Conservation (phyloP, 2,329 filamentous ascomycete species). For the Cladosporium sp. region DNA sequence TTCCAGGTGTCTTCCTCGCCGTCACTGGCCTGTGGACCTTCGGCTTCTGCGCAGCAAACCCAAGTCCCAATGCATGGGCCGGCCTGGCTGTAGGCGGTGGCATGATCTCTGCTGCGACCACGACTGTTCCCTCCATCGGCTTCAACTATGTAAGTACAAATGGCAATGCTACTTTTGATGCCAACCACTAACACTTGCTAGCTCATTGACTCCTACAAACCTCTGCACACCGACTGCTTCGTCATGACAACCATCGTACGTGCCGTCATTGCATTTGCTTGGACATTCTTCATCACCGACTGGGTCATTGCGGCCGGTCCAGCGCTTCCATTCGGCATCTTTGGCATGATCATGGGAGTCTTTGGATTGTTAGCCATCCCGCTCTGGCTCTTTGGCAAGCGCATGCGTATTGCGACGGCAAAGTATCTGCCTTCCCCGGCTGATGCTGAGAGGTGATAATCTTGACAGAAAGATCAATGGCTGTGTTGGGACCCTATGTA, state of each 20-base stretch:
- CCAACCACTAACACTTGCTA: conserved; percentile 16
- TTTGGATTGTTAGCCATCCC: conserved; percentile 41
- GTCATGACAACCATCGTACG: conserved; percentile 49
- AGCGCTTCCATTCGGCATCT: conserved; percentile 50
- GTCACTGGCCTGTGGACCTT: conserved; percentile 37
- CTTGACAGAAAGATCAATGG: too few species aligned
- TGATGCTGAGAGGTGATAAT: too few species aligned
- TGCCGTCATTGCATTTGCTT: conserved; percentile 49
- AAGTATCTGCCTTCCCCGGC: conserved; percentile 15
- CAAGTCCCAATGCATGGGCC: conserved; percentile 34
- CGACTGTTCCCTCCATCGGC: conserved; percentile 40
- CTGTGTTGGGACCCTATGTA: too few species aligned
- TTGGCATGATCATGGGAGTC: conserved; percentile 49
- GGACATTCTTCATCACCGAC: conserved; percentile 51
- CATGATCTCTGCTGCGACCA: conserved; percentile 39
- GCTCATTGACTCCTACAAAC: conserved; percentile 50
- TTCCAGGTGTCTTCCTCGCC: conserved; percentile 36
- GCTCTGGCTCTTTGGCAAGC: conserved; percentile 38
- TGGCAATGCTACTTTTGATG: not conserved
- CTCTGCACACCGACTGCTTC: conserved; percentile 50
- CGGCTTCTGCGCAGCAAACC: conserved; percentile 38
- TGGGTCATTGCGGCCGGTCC: conserved; percentile 45
- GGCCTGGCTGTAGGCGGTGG: conserved; percentile 37
- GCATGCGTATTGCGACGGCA: conserved; percentile 39
- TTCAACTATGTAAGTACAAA: conserved; percentile 36